Base-by-base conservation (phyloP, 371 early-diverging fungal species). In the Rhizopus delemar region DNA sequence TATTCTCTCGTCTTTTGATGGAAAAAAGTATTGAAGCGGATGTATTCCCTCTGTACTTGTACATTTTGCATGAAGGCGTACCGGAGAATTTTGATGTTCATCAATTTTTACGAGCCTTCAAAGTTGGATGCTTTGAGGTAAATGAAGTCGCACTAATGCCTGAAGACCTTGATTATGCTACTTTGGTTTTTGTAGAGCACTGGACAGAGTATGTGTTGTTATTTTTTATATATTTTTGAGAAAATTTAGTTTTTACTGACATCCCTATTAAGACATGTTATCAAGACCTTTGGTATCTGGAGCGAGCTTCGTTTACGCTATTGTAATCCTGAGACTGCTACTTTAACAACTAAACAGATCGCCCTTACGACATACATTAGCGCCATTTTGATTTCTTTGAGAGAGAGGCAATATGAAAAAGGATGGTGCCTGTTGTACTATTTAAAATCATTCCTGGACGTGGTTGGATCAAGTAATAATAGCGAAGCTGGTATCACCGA, bases 1-100 rank as follows among this genome's bases (percentile, higher is more conserved):
- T 66, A 3, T 68, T 75, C 15, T 61, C 65, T 3, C 57, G 67
- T 5, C 51, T 83, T 0, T 54, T 85, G 35, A 80, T 82, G 63
- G 74, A 77, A 63, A 85, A 85, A 53, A 79, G 83, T 32, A 80
- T 85, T 33, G 86, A 85, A 61, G 67, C 74, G 28, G 86, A 85
- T 33, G 75, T 78, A 0, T 74, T 85, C 34, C 73, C 75, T 0
- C 63, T 83, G 0, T 82, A 77, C 39, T 60, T 85, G 4, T 53
- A 65, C 2, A 64, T 76, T 8, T 46, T 79, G 12, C 69, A 79
- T 31, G 62, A 71, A 16, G 53, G 67, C 0, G 36, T 65, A 8
- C 59, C 62, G 6, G 62, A 68, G 12, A 62, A 71, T 7, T 59
- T 65, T 48, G 60, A 68, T 45, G 62, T 65, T 3, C 61, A 60